These are phyloP conservation scores for Solanum medicagineum DNA, from an alignment of 257 asterid species.

Conservation along the genomic window DNA sequence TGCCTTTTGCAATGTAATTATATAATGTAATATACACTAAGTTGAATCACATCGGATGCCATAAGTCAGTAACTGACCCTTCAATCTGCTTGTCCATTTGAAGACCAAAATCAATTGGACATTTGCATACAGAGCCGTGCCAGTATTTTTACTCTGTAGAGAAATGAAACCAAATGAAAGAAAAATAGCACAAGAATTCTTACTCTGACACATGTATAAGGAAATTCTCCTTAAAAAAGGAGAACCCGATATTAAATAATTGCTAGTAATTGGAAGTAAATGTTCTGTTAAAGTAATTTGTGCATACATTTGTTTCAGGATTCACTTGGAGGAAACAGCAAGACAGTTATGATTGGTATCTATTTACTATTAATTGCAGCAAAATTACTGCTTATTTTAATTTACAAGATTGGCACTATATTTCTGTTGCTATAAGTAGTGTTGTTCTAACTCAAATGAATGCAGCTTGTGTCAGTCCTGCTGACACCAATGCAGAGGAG, in stretches of 20 bases:
- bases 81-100: not conserved
- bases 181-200: not conserved
- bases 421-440: not conserved
- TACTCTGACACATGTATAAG: not conserved
- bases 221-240: not conserved
- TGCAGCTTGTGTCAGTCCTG: constrained; percentile 90
- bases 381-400: not conserved
- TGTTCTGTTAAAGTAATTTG: constrained; percentile 3
- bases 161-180: not conserved
- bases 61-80: not conserved
- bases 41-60: not conserved
- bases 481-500: constrained; percentile 94
- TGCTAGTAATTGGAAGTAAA: not conserved
- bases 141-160: not conserved
- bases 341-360: constrained; percentile 97
- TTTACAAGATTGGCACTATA: not conserved
- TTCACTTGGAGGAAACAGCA: constrained; percentile 96
- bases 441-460: not conserved
- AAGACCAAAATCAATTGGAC: not conserved
- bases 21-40: not conserved
- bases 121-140: not conserved
- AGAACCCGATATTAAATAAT: not conserved
- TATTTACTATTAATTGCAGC: not conserved
- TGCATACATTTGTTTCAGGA: constrained; percentile 39
- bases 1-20: not conserved